Base-by-base conservation (phyloP, 495 filamentous ascomycete genomes). In the Trichoderma asperelloides region DNA sequence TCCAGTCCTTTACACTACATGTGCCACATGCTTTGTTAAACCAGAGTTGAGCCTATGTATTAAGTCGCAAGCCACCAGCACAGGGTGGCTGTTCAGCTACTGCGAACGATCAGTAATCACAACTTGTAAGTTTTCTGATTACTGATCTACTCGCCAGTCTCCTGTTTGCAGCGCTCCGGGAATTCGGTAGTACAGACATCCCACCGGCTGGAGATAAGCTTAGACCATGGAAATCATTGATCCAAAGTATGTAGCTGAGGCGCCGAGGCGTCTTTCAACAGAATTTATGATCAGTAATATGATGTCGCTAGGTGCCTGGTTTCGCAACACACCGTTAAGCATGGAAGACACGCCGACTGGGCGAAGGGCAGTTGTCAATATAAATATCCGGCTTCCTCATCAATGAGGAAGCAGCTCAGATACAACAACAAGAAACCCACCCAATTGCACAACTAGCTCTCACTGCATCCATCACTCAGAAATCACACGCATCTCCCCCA, bases 241-340 rank as follows among this genome's bases (percentile, higher is more conserved):
- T 51, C n/a, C 23, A 18, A 16, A 18, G 4, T 6, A 7, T 21
- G n/a, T 7, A 51, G 7, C 47, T n/a, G 21, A 21, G 18, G 47
- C 8, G 21, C 23, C n/a, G 23, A 3, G 47, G 21, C 18, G 47
- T 21, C 18, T 25, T 51, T 21, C 8, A 11, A 51, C 47, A 21
- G 55, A 33, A 3, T 28, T 3, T 60, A 11, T 60, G 55, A 60
- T 60, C 55, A 60, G 55, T 60, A 60, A 60, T 60, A 60, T 60
- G 55, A 28, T 60, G 3, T 30, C 55, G n/a, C 1, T 18, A 0
- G 25, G 25, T 25, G 8, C 55, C 23, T 28, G 13, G 25, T 18
- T 18, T 33, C 7, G 55, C 11, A 28, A 30, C 3, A 25, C 1
- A 16, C 30, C 28, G 27, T 16, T 16, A 25, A 25, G 2, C 9